These are phyloP conservation scores for Hyphodiscus hymeniophilus DNA, from an alignment of 495 filamentous ascomycete genomes.

Conservation along the genomic window DNA sequence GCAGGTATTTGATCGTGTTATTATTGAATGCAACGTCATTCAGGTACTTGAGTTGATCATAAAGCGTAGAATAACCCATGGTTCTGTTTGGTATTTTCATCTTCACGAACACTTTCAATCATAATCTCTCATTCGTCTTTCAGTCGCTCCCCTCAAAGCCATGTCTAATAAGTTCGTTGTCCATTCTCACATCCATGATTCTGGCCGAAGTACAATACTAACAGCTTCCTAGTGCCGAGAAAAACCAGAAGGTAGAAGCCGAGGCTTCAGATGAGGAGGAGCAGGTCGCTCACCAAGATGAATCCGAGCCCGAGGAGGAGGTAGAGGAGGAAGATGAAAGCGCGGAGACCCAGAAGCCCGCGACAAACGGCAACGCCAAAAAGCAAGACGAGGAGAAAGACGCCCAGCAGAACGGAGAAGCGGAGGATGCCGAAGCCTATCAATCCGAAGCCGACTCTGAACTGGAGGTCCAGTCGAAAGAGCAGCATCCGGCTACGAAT, in stretches of 20 bases:
- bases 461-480: neutral
- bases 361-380: neutral
- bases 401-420: neutral
- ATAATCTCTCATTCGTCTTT: too few relatives aligned
- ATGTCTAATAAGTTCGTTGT: too few relatives aligned
- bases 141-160: too few relatives aligned
- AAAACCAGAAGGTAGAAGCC: neutral
- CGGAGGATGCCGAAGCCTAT: neutral
- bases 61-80: too few relatives aligned
- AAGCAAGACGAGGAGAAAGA: neutral
- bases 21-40: too few relatives aligned
- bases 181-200: too few relatives aligned
- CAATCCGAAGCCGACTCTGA: neutral
- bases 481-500: neutral
- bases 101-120: too few relatives aligned
- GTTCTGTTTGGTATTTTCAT: too few relatives aligned
- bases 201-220: too few relatives aligned
- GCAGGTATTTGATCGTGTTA: too few relatives aligned
- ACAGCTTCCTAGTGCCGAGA: too few relatives aligned
- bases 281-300: neutral
- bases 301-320: neutral
- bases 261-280: neutral
- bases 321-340: neutral
- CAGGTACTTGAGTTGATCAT: too few relatives aligned
- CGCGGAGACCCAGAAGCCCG: neutral